These are phyloP conservation scores for Penicillium sp. DNA, from an alignment of 2,329 filamentous ascomycete species.

Conservation along the genomic window DNA sequence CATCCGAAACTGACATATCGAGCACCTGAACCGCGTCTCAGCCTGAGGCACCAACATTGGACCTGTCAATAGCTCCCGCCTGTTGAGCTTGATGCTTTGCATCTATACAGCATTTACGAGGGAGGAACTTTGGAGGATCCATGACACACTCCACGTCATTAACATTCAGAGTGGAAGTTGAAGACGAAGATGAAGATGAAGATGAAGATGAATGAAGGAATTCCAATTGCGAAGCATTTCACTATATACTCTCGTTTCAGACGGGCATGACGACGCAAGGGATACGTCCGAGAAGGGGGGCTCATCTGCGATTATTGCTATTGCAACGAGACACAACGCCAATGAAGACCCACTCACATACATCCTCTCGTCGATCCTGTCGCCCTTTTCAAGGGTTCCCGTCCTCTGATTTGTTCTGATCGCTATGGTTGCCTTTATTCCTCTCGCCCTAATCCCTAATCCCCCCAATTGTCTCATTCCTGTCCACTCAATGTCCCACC, in stretches of 20 bases:
- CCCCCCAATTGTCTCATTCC: constrained; percentile 32
- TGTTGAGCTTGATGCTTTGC: neutral
- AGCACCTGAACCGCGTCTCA: constrained; percentile 9
- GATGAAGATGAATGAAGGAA: neutral
- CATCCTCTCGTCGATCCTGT: constrained; percentile 25
- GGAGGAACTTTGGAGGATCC: neutral
- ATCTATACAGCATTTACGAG: neutral
- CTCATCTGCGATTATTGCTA: constrained; percentile 10
- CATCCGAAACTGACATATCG: constrained; percentile 4
- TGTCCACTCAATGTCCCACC: constrained; percentile 11
- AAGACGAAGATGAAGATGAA: too few species aligned
- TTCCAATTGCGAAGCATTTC: constrained; percentile 18
- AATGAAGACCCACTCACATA: constrained; percentile 23
- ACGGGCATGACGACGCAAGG: constrained; percentile 24
- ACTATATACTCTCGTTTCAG: constrained; percentile 20
- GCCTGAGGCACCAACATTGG: neutral
- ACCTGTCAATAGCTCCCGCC: constrained; percentile 11
- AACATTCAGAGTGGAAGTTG: neutral
- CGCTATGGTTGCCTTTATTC: constrained; percentile 13
- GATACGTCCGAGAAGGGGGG: constrained; percentile 13
- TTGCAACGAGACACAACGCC: constrained; percentile 25
- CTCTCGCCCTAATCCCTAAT: constrained; percentile 15
- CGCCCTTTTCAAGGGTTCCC: constrained; percentile 21
- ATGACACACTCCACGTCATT: neutral
- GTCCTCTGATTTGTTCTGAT: constrained; percentile 17